These are phyloP conservation scores for Boehmeria nivea DNA, from an alignment of 306 rosid species.

Conservation along the genomic window DNA sequence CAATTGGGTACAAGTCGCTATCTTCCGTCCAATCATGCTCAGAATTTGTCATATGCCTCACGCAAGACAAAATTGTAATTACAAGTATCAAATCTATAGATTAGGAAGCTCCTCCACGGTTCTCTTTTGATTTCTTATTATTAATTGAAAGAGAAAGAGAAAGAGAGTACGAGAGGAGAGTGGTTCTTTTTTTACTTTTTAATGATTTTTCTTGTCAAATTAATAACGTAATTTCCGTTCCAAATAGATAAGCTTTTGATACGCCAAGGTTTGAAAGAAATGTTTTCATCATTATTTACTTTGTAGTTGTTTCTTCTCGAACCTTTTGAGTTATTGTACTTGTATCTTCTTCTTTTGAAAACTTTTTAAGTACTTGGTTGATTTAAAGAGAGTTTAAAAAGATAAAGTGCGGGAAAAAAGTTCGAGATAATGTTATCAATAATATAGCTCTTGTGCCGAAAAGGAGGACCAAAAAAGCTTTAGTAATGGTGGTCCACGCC, in stretches of 20 bases:
- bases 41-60: too few species aligned
- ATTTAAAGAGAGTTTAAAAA: background rate
- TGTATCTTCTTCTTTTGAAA: background rate
- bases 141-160: too few species aligned
- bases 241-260: background rate
- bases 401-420: background rate
- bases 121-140: too few species aligned
- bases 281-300: background rate
- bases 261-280: background rate
- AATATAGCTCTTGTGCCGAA: background rate
- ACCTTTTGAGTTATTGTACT: conserved; percentile 8
- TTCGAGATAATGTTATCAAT: background rate
- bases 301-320: background rate
- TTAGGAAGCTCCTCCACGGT: too few species aligned
- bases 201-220: too few species aligned
- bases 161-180: too few species aligned
- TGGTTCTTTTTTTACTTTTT: too few species aligned
- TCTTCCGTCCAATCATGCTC: too few species aligned
- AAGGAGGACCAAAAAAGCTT: background rate
- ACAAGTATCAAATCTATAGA: too few species aligned
- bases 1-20: too few species aligned
- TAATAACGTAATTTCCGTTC: too few species aligned
- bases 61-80: too few species aligned
- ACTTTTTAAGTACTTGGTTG: conserved; percentile 8
- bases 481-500: conserved; percentile 10